Base-by-base conservation (phyloP, 345 rosid species). In the Eucalyptus erythrocorys region DNA sequence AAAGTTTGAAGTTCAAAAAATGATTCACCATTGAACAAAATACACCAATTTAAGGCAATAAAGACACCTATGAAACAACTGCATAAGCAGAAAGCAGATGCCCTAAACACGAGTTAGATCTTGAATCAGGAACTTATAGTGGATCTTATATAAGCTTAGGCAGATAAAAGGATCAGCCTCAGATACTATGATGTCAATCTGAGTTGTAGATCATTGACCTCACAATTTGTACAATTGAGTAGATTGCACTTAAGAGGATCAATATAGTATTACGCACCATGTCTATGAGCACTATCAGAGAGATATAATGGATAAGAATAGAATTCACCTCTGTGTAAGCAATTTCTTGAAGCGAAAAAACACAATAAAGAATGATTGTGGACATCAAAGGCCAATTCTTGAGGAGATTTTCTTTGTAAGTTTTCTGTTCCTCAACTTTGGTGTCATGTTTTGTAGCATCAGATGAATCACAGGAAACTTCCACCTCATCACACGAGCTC, bases 311-410 rank as follows among this genome's bases (percentile, higher is more conserved):
- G 42, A 47, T 30, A 50, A 81, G 55, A 64, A 80, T 43, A 57
- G 51, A 80, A 61, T 48, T 90, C 90, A 93, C 97, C 92, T 95
- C 96, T 24, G 92, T 86, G 85, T 95, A 95, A 89, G 95, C 97
- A 53, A 95, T 93, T 91, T 95, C 95, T 79, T 95, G 95, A 55
- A 94, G 94, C 13, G 96, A 94, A 88, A 94, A 95, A 87, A 95
- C 93, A 80, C 95, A 95, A 87, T 95, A 94, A 21, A 94, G 94
- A 22, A 92, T 85, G 89, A 95, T 92, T 42, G 89, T 88, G 86
- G 96, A 93, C 94, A 95, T 94, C 79, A 95, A 89, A 66, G 93
- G 95, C 95, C 92, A 92, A 90, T 95, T 94, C 90, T 88, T 93
- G 59, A 90, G 48, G 85, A 95, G 93, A 91, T 88, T 94, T 88